phyloP scores from a whole-genome alignment of 805 yeast genomes.

The Jamesozyma jinghongensis region DNA sequence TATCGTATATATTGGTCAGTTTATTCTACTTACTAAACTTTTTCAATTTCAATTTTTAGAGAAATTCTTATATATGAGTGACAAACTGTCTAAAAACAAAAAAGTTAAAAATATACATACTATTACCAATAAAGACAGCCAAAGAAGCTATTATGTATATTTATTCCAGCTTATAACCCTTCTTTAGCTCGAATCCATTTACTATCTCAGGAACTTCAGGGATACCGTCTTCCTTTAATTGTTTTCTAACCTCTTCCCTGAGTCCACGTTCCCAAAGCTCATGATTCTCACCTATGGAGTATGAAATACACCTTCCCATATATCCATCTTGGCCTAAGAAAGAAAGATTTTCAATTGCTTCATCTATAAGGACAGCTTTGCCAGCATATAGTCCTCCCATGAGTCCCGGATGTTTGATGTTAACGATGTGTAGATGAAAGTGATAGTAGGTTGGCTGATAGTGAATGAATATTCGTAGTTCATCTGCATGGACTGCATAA shows the following conservation, averaged over 20 bases:
- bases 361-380: slow-evolving; percentile 74
- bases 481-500: slow-evolving; percentile 37
- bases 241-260: slow-evolving; percentile 20
- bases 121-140: no score
- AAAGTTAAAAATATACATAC: no score
- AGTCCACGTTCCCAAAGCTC: slow-evolving; percentile 50
- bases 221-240: slow-evolving; percentile 23
- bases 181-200: slow-evolving; percentile 1
- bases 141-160: no score
- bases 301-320: slow-evolving; percentile 47
- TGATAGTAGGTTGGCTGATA: slow-evolving; percentile 97
- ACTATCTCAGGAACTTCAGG: slow-evolving; percentile 15
- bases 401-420: slow-evolving; percentile 57
- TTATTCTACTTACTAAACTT: neutral
- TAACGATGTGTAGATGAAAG: slow-evolving; percentile 86
- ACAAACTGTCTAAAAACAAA: no score
- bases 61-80: no score
- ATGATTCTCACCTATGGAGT: slow-evolving; percentile 69
- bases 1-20: no score
- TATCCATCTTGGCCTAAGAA: slow-evolving; percentile 50
- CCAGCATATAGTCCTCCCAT: slow-evolving; percentile 67
- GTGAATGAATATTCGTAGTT: slow-evolving; percentile 74
- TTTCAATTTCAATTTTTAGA: slow-evolving; percentile 1
- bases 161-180: neutral
- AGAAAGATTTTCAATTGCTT: slow-evolving; percentile 63